Conservation (phyloP, 2,329 filamentous ascomycete species). For the Cryphonectria japonica region DNA sequence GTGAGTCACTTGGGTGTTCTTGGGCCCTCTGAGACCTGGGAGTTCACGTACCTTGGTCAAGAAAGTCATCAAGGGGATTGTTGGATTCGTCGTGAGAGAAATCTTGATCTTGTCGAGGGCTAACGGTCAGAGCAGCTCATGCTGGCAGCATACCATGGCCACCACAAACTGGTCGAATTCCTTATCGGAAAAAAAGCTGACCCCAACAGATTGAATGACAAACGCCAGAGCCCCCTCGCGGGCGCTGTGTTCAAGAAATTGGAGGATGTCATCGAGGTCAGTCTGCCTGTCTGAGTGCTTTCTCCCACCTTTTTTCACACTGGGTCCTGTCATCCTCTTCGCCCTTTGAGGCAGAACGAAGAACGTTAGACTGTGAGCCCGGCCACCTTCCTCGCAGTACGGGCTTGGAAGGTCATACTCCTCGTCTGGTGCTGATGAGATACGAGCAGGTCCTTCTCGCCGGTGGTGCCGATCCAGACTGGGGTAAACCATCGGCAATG, state of each 20-base stretch:
- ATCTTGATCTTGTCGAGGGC: not conserved
- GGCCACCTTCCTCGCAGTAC: not conserved
- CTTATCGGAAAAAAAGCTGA: conserved; percentile 69
- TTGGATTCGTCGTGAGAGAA: not conserved
- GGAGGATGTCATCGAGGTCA: conserved; percentile 62
- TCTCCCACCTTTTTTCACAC: not conserved
- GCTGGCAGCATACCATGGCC: conserved; percentile 73
- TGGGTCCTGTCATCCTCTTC: not conserved
- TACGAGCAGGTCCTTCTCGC: conserved; percentile 48
- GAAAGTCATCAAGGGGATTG: not conserved
- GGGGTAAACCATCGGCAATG: conserved; percentile 53
- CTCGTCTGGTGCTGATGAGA: conserved; percentile 19
- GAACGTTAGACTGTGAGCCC: not conserved
- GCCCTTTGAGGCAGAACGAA: not conserved
- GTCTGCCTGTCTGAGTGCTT: conserved; percentile 17
- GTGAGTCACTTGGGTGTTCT: conserved; percentile 42
- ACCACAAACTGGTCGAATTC: conserved; percentile 61
- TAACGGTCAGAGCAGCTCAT: conserved; percentile 58
- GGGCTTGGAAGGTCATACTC: not conserved
- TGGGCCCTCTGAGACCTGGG: not conserved
- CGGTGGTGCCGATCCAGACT: conserved; percentile 58
- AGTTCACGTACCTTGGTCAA: not conserved
- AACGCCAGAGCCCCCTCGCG: conserved; percentile 69
- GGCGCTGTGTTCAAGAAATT: conserved; percentile 76
- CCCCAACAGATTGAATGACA: conserved; percentile 69